Conservation (phyloP, 352 stramenopile genomes). For the Phytopythium montanum region DNA sequence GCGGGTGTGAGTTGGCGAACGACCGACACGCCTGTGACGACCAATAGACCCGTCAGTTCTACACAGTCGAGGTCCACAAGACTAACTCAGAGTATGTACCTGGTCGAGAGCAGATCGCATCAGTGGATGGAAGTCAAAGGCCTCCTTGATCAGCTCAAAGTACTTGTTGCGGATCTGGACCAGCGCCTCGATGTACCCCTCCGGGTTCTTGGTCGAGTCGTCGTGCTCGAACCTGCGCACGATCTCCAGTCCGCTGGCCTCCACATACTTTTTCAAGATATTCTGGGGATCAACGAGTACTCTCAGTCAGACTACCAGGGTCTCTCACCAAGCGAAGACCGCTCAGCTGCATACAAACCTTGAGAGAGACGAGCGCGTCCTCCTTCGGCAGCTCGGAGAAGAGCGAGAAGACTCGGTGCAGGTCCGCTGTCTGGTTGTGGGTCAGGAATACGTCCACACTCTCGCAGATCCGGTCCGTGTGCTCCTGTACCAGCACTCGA, state of each 20-base stretch:
- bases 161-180: slow-evolving; percentile 83
- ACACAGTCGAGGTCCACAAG: neutral
- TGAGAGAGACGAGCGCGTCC: slow-evolving; percentile 75
- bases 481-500: slow-evolving; percentile 70
- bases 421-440: slow-evolving; percentile 75
- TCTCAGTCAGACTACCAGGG: slow-evolving; percentile 1
- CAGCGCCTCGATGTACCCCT: slow-evolving; percentile 83
- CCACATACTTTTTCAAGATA: slow-evolving; percentile 86
- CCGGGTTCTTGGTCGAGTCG: slow-evolving; percentile 74
- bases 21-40: slow-evolving; percentile 57
- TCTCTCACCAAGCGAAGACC: neutral
- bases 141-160: slow-evolving; percentile 81
- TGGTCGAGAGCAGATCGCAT: slow-evolving; percentile 84
- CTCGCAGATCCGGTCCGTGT: slow-evolving; percentile 80
- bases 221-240: slow-evolving; percentile 79
- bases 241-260: slow-evolving; percentile 70
- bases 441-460: slow-evolving; percentile 72
- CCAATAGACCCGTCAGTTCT: neutral
- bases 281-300: slow-evolving; percentile 33
- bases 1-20: slow-evolving; percentile 81
- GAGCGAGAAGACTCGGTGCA: slow-evolving; percentile 73
- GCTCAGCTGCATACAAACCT: slow-evolving; percentile 40
- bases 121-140: slow-evolving; percentile 75
- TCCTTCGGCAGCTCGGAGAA: slow-evolving; percentile 83
- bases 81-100: slow-evolving; percentile 20